phyloP scores from a whole-genome alignment of 352 stramenopile genomes.

The Pythium myriotylum region DNA sequence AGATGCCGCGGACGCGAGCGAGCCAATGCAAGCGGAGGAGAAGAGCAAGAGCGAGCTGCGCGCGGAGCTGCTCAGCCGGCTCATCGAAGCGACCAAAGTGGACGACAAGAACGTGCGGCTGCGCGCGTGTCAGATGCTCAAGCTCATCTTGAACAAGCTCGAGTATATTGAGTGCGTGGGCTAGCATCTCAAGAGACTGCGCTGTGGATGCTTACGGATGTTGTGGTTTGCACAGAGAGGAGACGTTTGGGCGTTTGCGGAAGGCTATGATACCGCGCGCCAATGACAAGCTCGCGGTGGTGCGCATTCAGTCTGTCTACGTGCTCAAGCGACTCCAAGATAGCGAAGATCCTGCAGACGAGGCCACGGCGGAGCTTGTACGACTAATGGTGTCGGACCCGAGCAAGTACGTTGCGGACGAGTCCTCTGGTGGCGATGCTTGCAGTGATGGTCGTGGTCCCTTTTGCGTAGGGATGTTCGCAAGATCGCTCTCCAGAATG shows the following conservation, averaged over 20 bases:
- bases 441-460: neutral
- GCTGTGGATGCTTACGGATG: neutral
- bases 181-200: neutral
- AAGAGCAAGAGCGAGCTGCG: constrained; percentile 44
- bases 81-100: constrained; percentile 56
- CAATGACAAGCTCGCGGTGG: constrained; percentile 60
- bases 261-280: constrained; percentile 50
- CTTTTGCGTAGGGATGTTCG: constrained; percentile 58
- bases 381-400: constrained; percentile 71
- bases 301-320: constrained; percentile 65
- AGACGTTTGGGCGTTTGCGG: constrained; percentile 38
- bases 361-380: constrained; percentile 48
- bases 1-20: constrained; percentile 2
- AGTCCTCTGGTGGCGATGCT: neutral
- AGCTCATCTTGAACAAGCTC: constrained; percentile 57
- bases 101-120: constrained; percentile 63
- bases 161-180: constrained; percentile 54
- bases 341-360: constrained; percentile 38
- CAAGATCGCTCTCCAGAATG: constrained; percentile 56
- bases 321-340: constrained; percentile 66
- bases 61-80: constrained; percentile 42
- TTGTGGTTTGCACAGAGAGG: constrained; percentile 30
- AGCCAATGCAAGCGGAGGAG: neutral
- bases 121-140: constrained; percentile 63
- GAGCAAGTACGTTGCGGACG: constrained; percentile 50